Conservation (phyloP, 176 grass and related monocot genomes). For the Eremochloa ophiuroides region DNA sequence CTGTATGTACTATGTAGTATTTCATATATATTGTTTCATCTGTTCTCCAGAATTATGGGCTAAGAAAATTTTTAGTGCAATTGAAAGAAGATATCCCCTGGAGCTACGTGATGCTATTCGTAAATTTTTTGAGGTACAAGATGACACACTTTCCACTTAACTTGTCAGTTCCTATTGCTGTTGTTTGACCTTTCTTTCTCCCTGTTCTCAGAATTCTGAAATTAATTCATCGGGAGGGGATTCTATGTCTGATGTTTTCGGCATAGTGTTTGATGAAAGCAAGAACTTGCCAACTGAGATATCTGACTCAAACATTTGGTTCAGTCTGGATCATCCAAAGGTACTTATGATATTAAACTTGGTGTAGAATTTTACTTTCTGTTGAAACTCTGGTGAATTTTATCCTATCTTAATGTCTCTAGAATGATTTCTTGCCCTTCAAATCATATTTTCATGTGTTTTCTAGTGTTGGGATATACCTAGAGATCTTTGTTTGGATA, state of each 20-base stretch:
- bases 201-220: constrained; percentile 52
- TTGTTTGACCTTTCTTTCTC: background rate
- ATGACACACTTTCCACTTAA: background rate
- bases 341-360: constrained; percentile 31
- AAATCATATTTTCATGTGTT: too few relatives aligned
- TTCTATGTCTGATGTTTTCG: constrained; percentile 38
- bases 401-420: background rate
- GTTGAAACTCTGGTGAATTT: background rate
- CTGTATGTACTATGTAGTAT: background rate
- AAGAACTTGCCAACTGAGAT: constrained; percentile 48
- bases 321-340: constrained; percentile 92
- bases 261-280: constrained; percentile 48
- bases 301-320: constrained; percentile 73
- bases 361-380: background rate
- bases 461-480: too few relatives aligned
- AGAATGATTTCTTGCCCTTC: background rate
- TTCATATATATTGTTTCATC: constrained; percentile 17
- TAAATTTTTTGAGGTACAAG: constrained; percentile 78
- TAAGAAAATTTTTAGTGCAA: constrained; percentile 51
- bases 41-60: constrained; percentile 52
- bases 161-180: background rate
- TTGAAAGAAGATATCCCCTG: constrained; percentile 54
- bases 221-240: constrained; percentile 39
- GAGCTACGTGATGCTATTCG: constrained; percentile 67
- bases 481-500: too few relatives aligned